Percentiles rank a stretch among this genome's conserved stretches.
Evolutionary conservation across 176 grass and related monocot species (phyloP).

Genomic region (Musa schizocarpa): DNA sequence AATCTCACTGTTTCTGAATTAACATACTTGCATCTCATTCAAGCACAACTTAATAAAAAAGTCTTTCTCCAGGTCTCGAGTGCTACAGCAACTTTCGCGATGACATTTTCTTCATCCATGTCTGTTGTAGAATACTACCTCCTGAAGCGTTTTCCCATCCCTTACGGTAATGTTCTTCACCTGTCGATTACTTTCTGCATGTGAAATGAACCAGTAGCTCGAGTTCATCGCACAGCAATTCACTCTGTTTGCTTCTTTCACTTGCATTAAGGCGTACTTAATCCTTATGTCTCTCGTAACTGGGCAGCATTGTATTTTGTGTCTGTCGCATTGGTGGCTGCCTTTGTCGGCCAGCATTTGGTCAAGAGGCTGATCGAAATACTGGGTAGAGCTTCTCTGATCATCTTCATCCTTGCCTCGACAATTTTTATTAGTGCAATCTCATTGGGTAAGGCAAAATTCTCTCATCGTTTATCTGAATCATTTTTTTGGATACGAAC

Average conservation of each 20-base stretch:
- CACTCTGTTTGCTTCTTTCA: background rate
- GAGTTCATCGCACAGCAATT: background rate
- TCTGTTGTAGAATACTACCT: slow-evolving; percentile 90
- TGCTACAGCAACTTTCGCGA: slow-evolving; percentile 89
- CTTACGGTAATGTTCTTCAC: slow-evolving; percentile 38
- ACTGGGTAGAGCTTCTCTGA: slow-evolving; percentile 81
- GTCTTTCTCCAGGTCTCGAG: slow-evolving; percentile 65
- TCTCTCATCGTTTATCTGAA: background rate
- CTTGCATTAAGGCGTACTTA: background rate
- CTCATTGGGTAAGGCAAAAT: slow-evolving; percentile 45
- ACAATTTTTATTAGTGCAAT: slow-evolving; percentile 84
- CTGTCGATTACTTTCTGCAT: background rate
- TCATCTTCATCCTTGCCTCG: slow-evolving; percentile 89
- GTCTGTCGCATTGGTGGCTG: slow-evolving; percentile 49
- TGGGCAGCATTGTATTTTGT: slow-evolving; percentile 52
- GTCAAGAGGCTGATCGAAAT: slow-evolving; percentile 68
- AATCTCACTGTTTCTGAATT: background rate
- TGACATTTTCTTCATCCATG: slow-evolving; percentile 97
- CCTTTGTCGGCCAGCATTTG: slow-evolving; percentile 60
- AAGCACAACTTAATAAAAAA: background rate
- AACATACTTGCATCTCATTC: background rate
- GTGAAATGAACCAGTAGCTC: background rate
- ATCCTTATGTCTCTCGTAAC: background rate
- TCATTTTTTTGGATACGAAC: background rate
- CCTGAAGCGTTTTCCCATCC: slow-evolving; percentile 70